Percentiles rank a stretch among this genome's conserved stretches.
These are phyloP conservation scores for Neurospora sp. DNA, from an alignment of 2,329 filamentous ascomycete species.

Conservation along the genomic window DNA sequence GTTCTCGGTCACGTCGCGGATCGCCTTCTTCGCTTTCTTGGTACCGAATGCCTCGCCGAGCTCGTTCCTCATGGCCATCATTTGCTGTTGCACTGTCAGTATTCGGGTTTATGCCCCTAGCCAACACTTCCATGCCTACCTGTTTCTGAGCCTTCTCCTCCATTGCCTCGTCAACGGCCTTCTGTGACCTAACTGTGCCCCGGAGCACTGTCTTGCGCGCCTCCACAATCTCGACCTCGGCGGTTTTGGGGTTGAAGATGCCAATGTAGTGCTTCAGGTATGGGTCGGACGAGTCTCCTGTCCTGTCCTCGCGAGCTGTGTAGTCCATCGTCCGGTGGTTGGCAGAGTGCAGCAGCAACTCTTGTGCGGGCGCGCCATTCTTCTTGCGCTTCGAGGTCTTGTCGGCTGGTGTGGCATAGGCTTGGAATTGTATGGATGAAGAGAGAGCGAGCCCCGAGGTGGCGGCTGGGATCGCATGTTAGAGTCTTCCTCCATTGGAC, in stretches of 20 bases:
- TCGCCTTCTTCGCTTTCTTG: constrained; percentile 74
- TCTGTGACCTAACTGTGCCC: constrained; percentile 45
- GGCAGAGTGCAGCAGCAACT: constrained; percentile 48
- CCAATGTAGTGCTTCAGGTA: constrained; percentile 55
- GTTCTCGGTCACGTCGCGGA: constrained; percentile 59
- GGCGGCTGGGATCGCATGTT: constrained; percentile 24
- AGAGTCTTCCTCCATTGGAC: not conserved
- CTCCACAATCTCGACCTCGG: constrained; percentile 49
- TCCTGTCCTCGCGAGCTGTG: constrained; percentile 43
- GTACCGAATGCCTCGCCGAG: constrained; percentile 75
- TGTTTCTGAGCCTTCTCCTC: constrained; percentile 26
- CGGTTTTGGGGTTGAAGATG: constrained; percentile 50
- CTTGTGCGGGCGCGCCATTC: constrained; percentile 23
- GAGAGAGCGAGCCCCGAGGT: constrained; percentile 30
- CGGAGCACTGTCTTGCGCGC: constrained; percentile 55
- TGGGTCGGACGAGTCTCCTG: constrained; percentile 26
- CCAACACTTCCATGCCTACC: constrained; percentile 19
- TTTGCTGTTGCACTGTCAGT: constrained; percentile 14
- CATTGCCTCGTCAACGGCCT: constrained; percentile 37
- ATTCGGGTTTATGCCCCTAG: not conserved
- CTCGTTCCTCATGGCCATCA: constrained; percentile 52
- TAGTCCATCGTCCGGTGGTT: constrained; percentile 50
- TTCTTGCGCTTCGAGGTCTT: constrained; percentile 22
- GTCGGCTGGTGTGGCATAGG: constrained; percentile 36
- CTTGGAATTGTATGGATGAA: constrained; percentile 32